phyloP scores from a whole-genome alignment of 768 basidiomycete species.

The Ephemerocybe angulata region DNA sequence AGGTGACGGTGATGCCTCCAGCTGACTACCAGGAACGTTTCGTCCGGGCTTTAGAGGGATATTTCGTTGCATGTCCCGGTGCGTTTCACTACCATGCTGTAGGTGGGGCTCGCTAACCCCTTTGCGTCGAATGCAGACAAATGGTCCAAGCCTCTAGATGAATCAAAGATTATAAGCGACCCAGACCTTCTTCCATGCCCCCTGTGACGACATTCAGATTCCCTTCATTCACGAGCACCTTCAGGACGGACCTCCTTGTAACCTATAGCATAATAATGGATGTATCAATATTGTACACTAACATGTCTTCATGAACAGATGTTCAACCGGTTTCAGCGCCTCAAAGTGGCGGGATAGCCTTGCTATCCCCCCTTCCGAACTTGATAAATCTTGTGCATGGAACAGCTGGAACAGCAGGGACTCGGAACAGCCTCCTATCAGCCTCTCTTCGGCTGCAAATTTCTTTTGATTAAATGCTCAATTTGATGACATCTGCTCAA shows the following conservation, averaged over 20 bases:
- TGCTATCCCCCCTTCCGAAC: no score
- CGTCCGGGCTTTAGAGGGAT: constrained; percentile 64
- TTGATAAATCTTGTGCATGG: no score
- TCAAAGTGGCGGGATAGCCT: no score
- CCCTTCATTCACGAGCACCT: neutral
- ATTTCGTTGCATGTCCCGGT: constrained; percentile 79
- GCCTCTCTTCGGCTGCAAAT: no score
- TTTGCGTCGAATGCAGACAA: constrained; percentile 30
- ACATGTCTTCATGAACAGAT: no score
- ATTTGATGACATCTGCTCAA: no score
- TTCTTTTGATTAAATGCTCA: no score
- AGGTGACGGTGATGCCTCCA: constrained; percentile 78
- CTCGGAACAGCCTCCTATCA: no score
- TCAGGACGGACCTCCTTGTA: neutral
- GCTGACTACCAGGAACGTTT: constrained; percentile 78
- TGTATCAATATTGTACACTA: no score
- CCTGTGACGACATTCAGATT: constrained; percentile 25
- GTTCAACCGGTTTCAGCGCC: no score
- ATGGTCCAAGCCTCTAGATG: constrained; percentile 46
- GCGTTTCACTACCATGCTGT: constrained; percentile 6
- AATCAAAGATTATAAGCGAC: constrained; percentile 36
- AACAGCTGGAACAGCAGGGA: no score
- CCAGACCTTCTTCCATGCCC: constrained; percentile 40
- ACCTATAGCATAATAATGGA: no score
- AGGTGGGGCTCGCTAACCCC: neutral